phyloP scores from a whole-genome alignment of 495 filamentous ascomycete genomes.

The Aspergillus nidulans region DNA sequence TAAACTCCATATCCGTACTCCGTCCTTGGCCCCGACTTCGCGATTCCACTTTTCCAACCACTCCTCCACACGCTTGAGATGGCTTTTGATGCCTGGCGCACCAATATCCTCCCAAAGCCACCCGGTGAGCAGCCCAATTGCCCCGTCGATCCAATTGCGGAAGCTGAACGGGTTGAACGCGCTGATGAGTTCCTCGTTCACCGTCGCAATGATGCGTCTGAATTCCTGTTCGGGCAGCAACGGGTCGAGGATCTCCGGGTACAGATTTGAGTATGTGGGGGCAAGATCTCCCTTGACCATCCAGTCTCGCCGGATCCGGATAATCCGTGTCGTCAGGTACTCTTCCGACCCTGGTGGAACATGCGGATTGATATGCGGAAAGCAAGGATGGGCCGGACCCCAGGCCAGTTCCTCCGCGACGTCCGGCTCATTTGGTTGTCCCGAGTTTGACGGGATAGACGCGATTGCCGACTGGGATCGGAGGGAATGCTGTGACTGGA shows the following conservation, averaged over 20 bases:
- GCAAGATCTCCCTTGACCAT: conserved; percentile 86
- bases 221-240: conserved; percentile 78
- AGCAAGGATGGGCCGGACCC: conserved; percentile 88
- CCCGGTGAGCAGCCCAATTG: conserved; percentile 73
- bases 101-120: conserved; percentile 95
- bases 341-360: conserved; percentile 73
- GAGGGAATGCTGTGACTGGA: conserved; percentile 36
- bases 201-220: conserved; percentile 66
- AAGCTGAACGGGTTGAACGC: conserved; percentile 69
- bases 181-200: conserved; percentile 67
- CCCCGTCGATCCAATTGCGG: conserved; percentile 69
- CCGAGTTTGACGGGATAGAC: conserved; percentile 35
- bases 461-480: conserved; percentile 41
- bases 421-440: conserved; percentile 48
- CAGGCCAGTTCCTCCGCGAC: conserved; percentile 56
- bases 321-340: conserved; percentile 75
- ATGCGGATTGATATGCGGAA: conserved; percentile 88
- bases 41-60: conserved; percentile 81
- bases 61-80: conserved; percentile 60
- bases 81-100: conserved; percentile 63
- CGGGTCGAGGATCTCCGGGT: conserved; percentile 90
- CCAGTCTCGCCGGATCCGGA: conserved; percentile 88
- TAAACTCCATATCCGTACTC: conserved; percentile 69
- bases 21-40: conserved; percentile 51
- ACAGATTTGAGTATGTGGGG: conserved; percentile 87